Percentiles rank a stretch among this genome's conserved stretches.
phyloP scores from a whole-genome alignment of 805 yeast species.

The Pachysolen tannophilus region DNA sequence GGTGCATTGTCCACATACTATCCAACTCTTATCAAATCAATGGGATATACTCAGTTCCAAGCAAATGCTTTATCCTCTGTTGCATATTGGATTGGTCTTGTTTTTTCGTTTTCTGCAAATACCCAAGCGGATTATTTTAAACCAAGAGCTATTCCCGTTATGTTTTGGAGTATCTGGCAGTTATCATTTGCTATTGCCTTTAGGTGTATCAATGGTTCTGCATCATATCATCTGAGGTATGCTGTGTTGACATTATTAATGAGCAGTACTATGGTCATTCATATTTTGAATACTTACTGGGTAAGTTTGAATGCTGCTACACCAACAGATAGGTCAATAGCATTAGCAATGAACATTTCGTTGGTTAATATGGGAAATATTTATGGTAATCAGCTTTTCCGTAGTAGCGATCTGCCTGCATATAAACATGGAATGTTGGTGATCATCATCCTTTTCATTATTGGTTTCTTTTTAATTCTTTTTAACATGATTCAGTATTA shows the following conservation, averaged over 20 bases:
- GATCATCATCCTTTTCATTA: conserved; percentile 4
- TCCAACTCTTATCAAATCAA: conserved; percentile 10
- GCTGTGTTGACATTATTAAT: conserved; percentile 4
- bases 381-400: conserved; percentile 12
- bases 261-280: conserved; percentile 7
- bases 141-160: conserved; percentile 6
- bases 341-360: conserved; percentile 12
- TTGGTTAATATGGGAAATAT: conserved; percentile 13
- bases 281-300: conserved; percentile 13
- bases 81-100: conserved; percentile 9
- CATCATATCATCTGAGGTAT: conserved; percentile 1
- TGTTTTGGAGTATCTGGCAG: conserved; percentile 1
- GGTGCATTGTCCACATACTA: conserved; percentile 10
- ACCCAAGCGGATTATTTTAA: conserved; percentile 3
- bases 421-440: conserved; percentile 11
- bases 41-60: conserved; percentile 10
- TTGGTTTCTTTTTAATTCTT: background rate
- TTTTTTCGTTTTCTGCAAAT: background rate
- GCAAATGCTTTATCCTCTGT: conserved; percentile 12
- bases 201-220: conserved; percentile 4
- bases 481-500: conserved; percentile 5
- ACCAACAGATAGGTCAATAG: conserved; percentile 11
- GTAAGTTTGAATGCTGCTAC: conserved; percentile 9
- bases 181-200: conserved; percentile 3
- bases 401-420: conserved; percentile 12